phyloP scores from a whole-genome alignment of 2,329 filamentous ascomycete genomes.

The Podosphaera xanthii region DNA sequence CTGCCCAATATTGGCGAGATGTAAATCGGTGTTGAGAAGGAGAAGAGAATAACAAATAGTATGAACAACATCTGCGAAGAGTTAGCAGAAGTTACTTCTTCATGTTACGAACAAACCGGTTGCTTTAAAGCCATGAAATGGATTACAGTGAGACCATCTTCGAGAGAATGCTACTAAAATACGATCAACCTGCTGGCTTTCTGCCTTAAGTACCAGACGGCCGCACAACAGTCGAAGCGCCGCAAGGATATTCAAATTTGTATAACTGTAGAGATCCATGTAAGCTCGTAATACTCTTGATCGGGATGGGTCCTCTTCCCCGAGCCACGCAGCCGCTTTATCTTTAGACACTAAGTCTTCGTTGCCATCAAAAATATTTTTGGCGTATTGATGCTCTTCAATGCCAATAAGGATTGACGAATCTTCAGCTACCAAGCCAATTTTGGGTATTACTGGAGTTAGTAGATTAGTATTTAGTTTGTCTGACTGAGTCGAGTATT shows the following conservation, averaged over 20 bases:
- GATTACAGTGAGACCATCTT: slow-evolving; percentile 85
- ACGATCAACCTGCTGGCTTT: slow-evolving; percentile 91
- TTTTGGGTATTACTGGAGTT: not conserved
- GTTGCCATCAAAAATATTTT: slow-evolving; percentile 62
- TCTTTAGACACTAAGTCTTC: slow-evolving; percentile 62
- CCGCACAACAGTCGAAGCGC: slow-evolving; percentile 63
- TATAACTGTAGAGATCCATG: slow-evolving; percentile 81
- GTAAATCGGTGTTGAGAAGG: slow-evolving; percentile 84
- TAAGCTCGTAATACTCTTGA: slow-evolving; percentile 48
- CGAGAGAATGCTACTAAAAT: slow-evolving; percentile 75
- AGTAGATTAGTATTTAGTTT: not conserved
- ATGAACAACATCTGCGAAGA: slow-evolving; percentile 58
- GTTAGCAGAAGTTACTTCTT: slow-evolving; percentile 4
- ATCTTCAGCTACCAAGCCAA: not conserved
- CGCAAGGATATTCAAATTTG: slow-evolving; percentile 54
- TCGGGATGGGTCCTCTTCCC: slow-evolving; percentile 42
- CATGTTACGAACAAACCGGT: slow-evolving; percentile 33
- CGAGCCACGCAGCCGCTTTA: slow-evolving; percentile 59
- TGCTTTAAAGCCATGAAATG: slow-evolving; percentile 78
- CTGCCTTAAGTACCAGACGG: slow-evolving; percentile 62
- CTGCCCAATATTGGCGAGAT: slow-evolving; percentile 80
- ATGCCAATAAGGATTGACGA: no score
- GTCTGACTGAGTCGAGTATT: not conserved
- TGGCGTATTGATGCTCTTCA: slow-evolving; percentile 48
- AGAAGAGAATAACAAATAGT: slow-evolving; percentile 94